phyloP scores from a whole-genome alignment of 257 asterid genomes.

The Solanum tarijense region DNA sequence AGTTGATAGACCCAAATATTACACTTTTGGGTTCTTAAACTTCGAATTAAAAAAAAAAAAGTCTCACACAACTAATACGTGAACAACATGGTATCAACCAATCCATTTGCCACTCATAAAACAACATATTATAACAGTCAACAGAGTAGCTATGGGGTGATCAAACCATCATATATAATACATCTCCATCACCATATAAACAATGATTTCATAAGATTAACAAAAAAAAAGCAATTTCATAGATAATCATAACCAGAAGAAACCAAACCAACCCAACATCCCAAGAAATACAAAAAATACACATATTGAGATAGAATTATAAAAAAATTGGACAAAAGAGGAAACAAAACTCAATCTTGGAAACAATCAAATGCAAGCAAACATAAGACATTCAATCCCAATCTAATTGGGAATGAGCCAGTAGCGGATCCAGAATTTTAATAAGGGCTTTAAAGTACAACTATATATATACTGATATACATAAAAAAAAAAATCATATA shows the following conservation, averaged over 20 bases:
- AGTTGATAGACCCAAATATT: not conserved
- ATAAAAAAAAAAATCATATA: no score
- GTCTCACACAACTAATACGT: not conserved
- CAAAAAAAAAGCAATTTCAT: not conserved
- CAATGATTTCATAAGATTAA: not conserved
- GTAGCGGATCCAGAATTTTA: not conserved
- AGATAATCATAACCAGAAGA: not conserved
- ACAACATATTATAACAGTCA: no score
- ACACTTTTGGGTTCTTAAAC: not conserved
- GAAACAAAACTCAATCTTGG: not conserved
- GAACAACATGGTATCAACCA: not conserved
- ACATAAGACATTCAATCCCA: not conserved
- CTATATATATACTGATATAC: no score
- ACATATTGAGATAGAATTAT: not conserved
- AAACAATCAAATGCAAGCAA: not conserved
- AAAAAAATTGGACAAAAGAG: not conserved
- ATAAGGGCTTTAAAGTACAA: no score
- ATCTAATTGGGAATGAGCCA: not conserved
- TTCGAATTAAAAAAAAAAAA: no score
- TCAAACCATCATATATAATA: not conserved
- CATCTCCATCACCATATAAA: not conserved
- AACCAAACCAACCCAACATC: not conserved
- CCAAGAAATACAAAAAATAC: not conserved
- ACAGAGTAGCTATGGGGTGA: not conserved
- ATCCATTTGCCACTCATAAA: no score